Base-by-base conservation (phyloP, 2,329 filamentous ascomycete species). In the Pleurostoma richardsiae region DNA sequence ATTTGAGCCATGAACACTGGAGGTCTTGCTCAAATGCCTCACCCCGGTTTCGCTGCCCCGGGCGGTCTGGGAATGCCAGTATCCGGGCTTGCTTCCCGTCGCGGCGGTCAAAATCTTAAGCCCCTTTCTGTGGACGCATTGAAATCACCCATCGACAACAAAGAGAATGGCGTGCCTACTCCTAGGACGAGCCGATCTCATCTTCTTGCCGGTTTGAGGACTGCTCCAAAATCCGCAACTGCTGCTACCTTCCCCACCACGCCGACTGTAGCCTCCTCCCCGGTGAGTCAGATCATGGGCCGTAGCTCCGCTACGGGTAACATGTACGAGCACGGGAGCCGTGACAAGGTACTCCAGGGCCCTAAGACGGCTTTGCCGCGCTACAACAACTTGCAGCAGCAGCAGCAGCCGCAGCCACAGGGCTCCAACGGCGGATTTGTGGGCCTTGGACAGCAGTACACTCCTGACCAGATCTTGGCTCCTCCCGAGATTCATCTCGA, bases 1-100 rank as follows among this genome's bases (percentile, higher is more conserved):
- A 29, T 58, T 62, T 71, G 73, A 77, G 72, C 69, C 58, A 85
- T 95, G 86, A 87, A 96, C 92, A 85, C 92, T 82, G 92, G 92
- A 81, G 90, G 90, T 94, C 89, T 96, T 77, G 86, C 90, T 94
- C 90, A 95, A 81, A 97, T 97, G 92, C 88, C 90, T 75, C 92
- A 90, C 77, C 88, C 85, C 77, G 80, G 85, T 69, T 88, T 88
- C 68, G 73, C 79, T 66, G 77, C 86, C 67, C 76, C 80, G 64
- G 80, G 80, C 68, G 85, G 82, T 59, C 77, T 96, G 59, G 82
- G 84, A 62, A 82, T 89, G 72, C 86, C 90, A 45, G 76, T 82
- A 52, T 82, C 86, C 55, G 88, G 90, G 61, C 87, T 96, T 63
- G 90, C 89, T 53, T 92, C 91, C 29, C 77, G 79, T 59, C 86